phyloP scores from a whole-genome alignment of 164 flowering plant genomes.

The Brasenia schreberi region DNA sequence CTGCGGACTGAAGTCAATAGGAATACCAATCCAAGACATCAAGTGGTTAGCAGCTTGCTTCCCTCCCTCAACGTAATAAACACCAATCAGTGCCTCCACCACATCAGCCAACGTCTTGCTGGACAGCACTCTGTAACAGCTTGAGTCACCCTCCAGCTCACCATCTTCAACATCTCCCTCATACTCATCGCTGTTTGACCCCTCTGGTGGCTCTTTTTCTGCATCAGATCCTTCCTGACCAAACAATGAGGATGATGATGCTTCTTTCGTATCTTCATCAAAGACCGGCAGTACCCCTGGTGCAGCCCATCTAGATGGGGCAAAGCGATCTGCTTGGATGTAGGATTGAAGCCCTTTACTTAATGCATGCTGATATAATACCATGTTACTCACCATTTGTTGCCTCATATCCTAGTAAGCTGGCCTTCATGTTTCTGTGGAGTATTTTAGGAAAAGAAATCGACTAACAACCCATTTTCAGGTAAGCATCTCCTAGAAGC shows the following conservation, averaged over 20 bases:
- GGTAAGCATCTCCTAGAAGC: constrained; percentile 96
- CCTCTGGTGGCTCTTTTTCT: constrained; percentile 10
- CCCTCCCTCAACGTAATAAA: constrained; percentile 96
- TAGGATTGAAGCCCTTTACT: constrained; percentile 80
- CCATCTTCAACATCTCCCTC: constrained; percentile 90
- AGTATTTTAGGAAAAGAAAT: constrained; percentile 81
- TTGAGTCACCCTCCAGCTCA: constrained; percentile 84
- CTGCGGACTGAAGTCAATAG: constrained; percentile 55
- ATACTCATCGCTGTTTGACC: constrained; percentile 13
- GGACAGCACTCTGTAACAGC: constrained; percentile 91
- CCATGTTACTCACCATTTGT: constrained; percentile 97
- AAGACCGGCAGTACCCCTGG: constrained; percentile 97
- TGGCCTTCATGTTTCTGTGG: constrained; percentile 99
- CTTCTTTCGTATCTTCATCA: constrained; percentile 86
- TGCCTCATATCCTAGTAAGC: constrained; percentile 97
- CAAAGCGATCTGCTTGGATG: constrained; percentile 98
- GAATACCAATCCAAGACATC: constrained; percentile 91
- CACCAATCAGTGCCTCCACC: constrained; percentile 94
- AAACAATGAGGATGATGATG: constrained; percentile 38
- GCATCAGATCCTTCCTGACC: constrained; percentile 26
- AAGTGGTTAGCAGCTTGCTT: constrained; percentile 81
- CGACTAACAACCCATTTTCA: constrained; percentile 99
- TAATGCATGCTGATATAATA: constrained; percentile 71
- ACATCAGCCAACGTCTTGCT: constrained; percentile 98
- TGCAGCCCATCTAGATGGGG: constrained; percentile 99